Base-by-base conservation (phyloP, 75 land plant species). In the Cunninghamia lanceolata region DNA sequence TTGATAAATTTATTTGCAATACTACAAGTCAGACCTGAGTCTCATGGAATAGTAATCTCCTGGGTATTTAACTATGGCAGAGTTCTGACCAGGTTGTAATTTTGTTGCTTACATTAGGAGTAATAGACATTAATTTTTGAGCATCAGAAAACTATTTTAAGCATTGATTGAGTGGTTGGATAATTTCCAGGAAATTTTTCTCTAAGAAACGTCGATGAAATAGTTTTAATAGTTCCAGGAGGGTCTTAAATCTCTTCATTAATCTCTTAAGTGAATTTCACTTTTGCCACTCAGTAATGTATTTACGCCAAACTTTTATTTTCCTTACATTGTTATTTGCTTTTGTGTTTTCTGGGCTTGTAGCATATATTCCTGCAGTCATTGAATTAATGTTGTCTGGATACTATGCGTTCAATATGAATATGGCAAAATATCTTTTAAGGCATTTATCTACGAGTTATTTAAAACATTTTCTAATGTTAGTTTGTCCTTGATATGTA, bases 401-500 rank as follows among this genome's bases (percentile, higher is more conserved):
- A 63, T 25, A 63, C 1, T 34, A 34, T 73, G 75, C 34, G 14
- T 9, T 3, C 75, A 32, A 73, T 13, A 34, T 73, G 36, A 11
- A 32, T 73, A 6, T 11, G 75, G 13, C 3, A 73, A 73, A 73
- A 73, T 73, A 73, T 34, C 0, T 30, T 73, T 34, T 13, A 73
- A 32, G 34, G 0, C 34, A 73, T 34, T 34, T 73, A 73, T 73
- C 38, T 73, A 11, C 15, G 2, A 73, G 36, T 34, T 73, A 34
- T 34, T 73, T 73, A 11, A 34, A 73, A 32, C 14, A 25, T 73
- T 80, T 85, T 74, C 43, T 73, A 36, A 38, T 50, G 11, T 84
- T 42, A 45, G 15, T 9, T 86, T 21, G 45, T 50, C 35, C n/a
- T 47, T 83, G 35, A 17, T 42, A 54, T 90, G 83, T 83, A 98